Evolutionary conservation across 2,329 filamentous ascomycete genomes (phyloP), one percentile per base, ranked within the genome.

Genomic region (Scorias spongiosa): DNA sequence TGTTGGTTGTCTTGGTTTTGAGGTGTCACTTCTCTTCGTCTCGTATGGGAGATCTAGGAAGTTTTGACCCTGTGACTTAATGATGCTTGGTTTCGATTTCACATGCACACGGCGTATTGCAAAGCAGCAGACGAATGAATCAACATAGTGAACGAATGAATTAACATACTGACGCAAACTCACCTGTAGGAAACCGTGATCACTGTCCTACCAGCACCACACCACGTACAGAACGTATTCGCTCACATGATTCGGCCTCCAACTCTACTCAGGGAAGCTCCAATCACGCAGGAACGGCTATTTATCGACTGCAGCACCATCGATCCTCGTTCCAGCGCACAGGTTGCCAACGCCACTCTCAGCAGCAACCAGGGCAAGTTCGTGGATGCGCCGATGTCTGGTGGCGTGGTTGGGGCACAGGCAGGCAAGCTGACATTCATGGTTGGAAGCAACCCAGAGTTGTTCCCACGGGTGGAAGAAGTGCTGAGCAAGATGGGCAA

Each of bases 271-370:
- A 63, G 62, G 29, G 57, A 70, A 15, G 59, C 66, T 1, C 60
- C 71, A 0, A 52, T 68, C 36, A 72, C 71, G 42, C 36, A 48
- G 12, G 68, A 80, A 46, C 80, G 87, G 34, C 66, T 95, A 46
- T 95, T 93, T 63, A 91, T 98, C 58, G 91, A 98, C 63, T 89
- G 84, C 63, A 96, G 89, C 2, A 98, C 91, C 12, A 96, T 98
- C 58, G 91, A 96, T 63, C 87, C 88, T 0, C 78, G 78, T 29
- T 85, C 87, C 2, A 95, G 88, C 1, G 77, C 77, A 34, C 74
- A 78, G 51, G 81, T 96, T 5, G 86, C 87, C 17, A 70, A 78
- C 48, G 72, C 74, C 18, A 80, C 93, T 1, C 74, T 70, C 45
- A 74, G 74, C 5, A 76, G 77, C 1, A 70, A 75, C 1, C 75